These are phyloP conservation scores for Elsinoe fawcettii DNA, from an alignment of 2,329 filamentous ascomycete genomes.

Conservation along the genomic window DNA sequence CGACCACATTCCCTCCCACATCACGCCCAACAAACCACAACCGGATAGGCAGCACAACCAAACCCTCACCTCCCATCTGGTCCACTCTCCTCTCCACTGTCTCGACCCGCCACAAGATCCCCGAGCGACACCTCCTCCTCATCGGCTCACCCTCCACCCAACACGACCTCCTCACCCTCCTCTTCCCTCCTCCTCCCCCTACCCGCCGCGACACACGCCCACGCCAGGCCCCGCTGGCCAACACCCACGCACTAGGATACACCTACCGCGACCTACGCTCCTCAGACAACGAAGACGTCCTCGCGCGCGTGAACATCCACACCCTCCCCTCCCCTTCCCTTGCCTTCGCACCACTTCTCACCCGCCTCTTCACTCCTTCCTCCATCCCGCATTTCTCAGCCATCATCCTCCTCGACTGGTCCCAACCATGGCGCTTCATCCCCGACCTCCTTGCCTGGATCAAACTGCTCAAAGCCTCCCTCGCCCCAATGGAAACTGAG, in stretches of 20 bases:
- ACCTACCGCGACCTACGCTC: constrained; percentile 93
- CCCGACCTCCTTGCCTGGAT: constrained; percentile 86
- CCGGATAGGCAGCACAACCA: neutral
- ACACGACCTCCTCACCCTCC: constrained; percentile 64
- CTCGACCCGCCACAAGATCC: constrained; percentile 79
- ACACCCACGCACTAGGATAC: constrained; percentile 86
- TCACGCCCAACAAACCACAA: neutral
- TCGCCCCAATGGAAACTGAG: constrained; percentile 64
- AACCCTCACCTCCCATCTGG: constrained; percentile 53
- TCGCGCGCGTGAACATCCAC: constrained; percentile 83
- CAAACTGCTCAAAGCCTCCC: constrained; percentile 67
- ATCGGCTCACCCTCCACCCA: constrained; percentile 79
- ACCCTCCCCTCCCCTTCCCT: constrained; percentile 78
- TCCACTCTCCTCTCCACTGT: constrained; percentile 86
- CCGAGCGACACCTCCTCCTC: constrained; percentile 84
- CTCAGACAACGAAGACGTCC: constrained; percentile 86
- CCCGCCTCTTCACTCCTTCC: constrained; percentile 74
- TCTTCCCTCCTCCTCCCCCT: constrained; percentile 27
- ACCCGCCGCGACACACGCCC: constrained; percentile 11
- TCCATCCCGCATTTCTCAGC: constrained; percentile 68
- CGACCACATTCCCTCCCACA: neutral
- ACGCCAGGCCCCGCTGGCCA: constrained; percentile 62
- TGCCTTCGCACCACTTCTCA: constrained; percentile 73
- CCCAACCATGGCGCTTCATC: constrained; percentile 86
- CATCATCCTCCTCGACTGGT: constrained; percentile 92